These are phyloP conservation scores for Zanthoxylum bungeanum DNA, from an alignment of 345 rosid genomes.

Conservation along the genomic window DNA sequence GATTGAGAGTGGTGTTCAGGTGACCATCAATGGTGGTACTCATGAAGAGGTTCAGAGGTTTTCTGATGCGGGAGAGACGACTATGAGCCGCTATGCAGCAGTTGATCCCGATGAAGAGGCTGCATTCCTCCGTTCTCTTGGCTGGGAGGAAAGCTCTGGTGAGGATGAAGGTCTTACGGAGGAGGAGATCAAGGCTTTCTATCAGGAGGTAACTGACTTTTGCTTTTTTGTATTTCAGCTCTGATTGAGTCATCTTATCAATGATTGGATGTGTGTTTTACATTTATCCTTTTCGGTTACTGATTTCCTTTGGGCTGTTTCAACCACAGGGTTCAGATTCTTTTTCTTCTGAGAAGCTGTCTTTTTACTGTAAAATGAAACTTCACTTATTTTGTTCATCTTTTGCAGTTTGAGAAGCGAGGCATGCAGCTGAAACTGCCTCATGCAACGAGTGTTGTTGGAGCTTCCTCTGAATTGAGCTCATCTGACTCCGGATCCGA, in stretches of 20 bases:
- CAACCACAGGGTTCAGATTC: not conserved
- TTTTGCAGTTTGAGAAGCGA: constrained; percentile 43
- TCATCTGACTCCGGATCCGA: constrained; percentile 41
- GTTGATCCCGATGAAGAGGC: constrained; percentile 56
- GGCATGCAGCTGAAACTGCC: constrained; percentile 42
- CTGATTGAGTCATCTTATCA: not conserved
- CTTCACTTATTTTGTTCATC: not conserved
- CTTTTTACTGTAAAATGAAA: not conserved
- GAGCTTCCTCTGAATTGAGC: constrained; percentile 34
- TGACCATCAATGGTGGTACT: constrained; percentile 38
- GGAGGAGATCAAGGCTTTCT: constrained; percentile 76
- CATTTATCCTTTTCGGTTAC: no score
- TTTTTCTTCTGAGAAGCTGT: not conserved
- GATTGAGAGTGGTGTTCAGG: constrained; percentile 37
- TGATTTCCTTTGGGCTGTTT: not conserved
- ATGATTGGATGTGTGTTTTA: no score
- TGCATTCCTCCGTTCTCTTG: constrained; percentile 87
- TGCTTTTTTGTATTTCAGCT: not conserved
- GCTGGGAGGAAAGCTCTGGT: constrained; percentile 80
- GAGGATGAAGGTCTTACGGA: constrained; percentile 86
- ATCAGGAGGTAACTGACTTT: constrained; percentile 51
- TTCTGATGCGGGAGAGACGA: constrained; percentile 31
- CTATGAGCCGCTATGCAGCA: constrained; percentile 22
- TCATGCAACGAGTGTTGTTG: constrained; percentile 30
- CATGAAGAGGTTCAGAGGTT: constrained; percentile 37